Evolutionary conservation across 257 asterid genomes (phyloP), one percentile per base, ranked within the genome.

Genomic region (Rhazya stricta): DNA sequence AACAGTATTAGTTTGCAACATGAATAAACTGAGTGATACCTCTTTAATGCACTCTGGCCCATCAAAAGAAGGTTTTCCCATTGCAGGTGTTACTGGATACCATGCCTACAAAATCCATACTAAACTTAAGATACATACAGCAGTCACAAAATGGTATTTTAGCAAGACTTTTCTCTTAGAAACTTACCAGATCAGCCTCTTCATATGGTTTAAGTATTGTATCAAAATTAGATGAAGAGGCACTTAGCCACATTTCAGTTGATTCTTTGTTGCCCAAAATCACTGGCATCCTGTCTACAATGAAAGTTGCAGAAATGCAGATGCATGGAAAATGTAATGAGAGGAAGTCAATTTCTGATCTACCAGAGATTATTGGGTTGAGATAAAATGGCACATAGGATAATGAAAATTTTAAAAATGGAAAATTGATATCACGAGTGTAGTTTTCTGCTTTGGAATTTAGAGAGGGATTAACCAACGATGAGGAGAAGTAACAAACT

Each of bases 241-340:
- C 91, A 72, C 77, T 80, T 72, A 95, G 85, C 98, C 98, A 95
- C 76, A 50, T 69, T 66, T 89, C 91, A 66, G 86, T 81, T 42
- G 96, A 86, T 77, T 86, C 94, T 86, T 88, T 85, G 91, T 83
- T 79, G 51, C 96, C 96, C 84, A 92, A 79, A 76, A 92, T 88
- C 69, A 92, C 99, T 73, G 99, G 99, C 99, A 92, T 94, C 94
- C 97, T 87, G 81, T 90, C 99, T 94, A 74, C 73, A 86, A 77
- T 32, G 53, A 15, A 16, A 67, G 46, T 65, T 72, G 12, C 32
- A 71, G 32, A 25, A 34, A 54, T 4, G 13, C 58, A 25, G 36
- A 77, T 66, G 48, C 30, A 56, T 10, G 6, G 6, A 18, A 54
- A 74, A 67, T 48, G 30, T 46, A 42, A 32, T 45, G 4, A 11